A percentile compares a stretch with the other conserved stretches of the same genome.
These are phyloP conservation scores for Dryadomyces quercivorus DNA, from an alignment of 2,329 filamentous ascomycete genomes.

Conservation along the genomic window DNA sequence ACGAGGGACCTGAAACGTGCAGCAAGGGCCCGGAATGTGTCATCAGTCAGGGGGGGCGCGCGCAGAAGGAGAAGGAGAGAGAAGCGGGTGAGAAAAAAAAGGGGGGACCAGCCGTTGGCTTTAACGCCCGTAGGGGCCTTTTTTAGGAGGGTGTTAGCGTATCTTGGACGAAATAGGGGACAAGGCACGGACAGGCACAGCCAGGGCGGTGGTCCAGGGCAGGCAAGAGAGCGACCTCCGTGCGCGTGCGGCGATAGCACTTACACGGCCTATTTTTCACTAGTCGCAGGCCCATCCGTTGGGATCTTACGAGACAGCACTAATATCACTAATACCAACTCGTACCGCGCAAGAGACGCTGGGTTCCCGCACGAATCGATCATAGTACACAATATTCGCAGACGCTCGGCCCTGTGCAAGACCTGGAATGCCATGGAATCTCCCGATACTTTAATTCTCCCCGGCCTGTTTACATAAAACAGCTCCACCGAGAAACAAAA, in stretches of 20 bases:
- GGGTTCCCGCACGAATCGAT: too few species aligned
- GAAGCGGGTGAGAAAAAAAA: not conserved
- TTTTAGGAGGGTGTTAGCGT: not conserved
- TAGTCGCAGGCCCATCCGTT: too few species aligned
- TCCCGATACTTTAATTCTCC: not conserved
- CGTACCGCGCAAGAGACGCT: too few species aligned
- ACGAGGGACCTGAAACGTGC: not conserved
- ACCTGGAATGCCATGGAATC: not conserved
- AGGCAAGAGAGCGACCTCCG: too few species aligned
- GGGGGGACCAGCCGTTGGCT: constrained; percentile 1
- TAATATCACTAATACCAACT: too few species aligned
- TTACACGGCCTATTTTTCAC: too few species aligned
- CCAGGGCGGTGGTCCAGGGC: too few species aligned
- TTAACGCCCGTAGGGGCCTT: not conserved
- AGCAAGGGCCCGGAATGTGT: not conserved
- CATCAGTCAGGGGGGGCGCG: not conserved
- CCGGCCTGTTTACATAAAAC: not conserved
- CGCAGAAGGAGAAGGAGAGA: not conserved
- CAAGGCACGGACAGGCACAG: not conserved
- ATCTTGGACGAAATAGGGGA: not conserved
- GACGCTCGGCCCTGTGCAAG: too few species aligned
- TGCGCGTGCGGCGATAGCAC: too few species aligned
- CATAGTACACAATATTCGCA: too few species aligned
- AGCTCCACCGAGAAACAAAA: not conserved
- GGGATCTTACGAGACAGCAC: too few species aligned